Evolutionary conservation across 2,329 filamentous ascomycete species (phyloP), one percentile per base, ranked within the genome.

Genomic region (Beauveria pseudobassiana): DNA sequence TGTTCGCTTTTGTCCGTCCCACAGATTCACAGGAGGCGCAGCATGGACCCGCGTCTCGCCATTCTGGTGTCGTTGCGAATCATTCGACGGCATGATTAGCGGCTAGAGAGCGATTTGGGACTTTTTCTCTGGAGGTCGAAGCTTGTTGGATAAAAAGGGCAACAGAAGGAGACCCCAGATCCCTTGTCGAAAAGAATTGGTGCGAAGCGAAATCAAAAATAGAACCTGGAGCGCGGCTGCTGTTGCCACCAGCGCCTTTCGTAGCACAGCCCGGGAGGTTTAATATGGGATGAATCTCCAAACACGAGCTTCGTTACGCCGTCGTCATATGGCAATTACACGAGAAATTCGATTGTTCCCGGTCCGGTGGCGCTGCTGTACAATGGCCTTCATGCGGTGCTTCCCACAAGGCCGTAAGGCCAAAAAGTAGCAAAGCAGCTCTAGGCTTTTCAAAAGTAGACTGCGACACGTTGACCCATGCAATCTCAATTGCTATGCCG

Each of bases 301-400:
- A 43, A 61, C 59, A 61, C 59, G 43, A 61, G 59, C 42, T 55
- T 43, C 43, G 58, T 43, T 55, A 24, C 43, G 28, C 59, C 30
- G 51, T 43, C 51, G 59, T 61, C 42, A 55, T 55, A 55, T 20
- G n/a, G 45, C 43, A 55, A 42, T 43, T 34, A 61, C 53, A 28
- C 48, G 54, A 53, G 48, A 49, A 46, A 58, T 20, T 48, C 30
- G 53, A 46, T 49, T 24, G 43, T 52, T 62, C 52, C 46, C n/a
- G 34, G 42, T 52, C 30, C 48, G 26, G 53, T 58, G 48, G 48
- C 18, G 48, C 46, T 46, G 60, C 46, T 52, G 54, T 48, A 34
- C 61, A 62, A 62, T 50, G 2, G 30, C 22, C 2, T 7, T 18
- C 20, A 52, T 58, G 61, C 22, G 34, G 61, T 62, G 54, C 49